A percentile compares a stretch with the other conserved stretches of the same genome.
Evolutionary conservation across 1,284 basidiomycete genomes (phyloP).

Genomic region (Leccinum subrobustum): DNA sequence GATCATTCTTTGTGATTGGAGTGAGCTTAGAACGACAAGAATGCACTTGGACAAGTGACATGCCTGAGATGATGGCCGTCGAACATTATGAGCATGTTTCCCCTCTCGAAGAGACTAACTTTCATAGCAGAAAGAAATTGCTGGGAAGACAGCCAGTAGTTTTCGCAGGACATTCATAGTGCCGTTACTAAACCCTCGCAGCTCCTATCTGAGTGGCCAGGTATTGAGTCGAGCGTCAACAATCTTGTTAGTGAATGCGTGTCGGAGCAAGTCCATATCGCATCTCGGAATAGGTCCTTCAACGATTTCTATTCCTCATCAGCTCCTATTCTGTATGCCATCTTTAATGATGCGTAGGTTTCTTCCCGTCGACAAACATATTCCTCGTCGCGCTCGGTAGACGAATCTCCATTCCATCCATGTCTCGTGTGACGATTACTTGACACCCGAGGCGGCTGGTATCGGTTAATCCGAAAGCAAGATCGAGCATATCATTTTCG

Average conservation of each 20-base stretch:
- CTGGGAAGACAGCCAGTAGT: no score
- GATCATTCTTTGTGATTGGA: neutral
- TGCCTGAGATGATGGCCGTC: neutral
- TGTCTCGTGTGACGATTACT: conserved; percentile 77
- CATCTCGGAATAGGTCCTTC: neutral
- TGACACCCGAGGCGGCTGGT: conserved; percentile 86
- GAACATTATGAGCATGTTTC: neutral
- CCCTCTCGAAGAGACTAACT: neutral
- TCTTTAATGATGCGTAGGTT: conserved; percentile 46
- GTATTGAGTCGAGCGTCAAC: neutral
- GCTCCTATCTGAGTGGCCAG: neutral
- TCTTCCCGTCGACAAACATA: conserved; percentile 89
- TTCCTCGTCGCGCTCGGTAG: conserved; percentile 94
- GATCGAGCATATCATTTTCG: conserved; percentile 98
- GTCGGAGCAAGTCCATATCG: neutral
- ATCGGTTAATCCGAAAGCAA: conserved; percentile 96
- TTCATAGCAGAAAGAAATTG: neutral
- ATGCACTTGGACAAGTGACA: neutral
- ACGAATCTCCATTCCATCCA: conserved; percentile 86
- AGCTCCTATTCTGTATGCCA: neutral
- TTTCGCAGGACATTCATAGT: neutral
- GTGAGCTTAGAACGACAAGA: neutral
- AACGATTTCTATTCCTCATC: neutral
- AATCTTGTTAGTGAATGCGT: neutral
- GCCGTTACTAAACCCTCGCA: neutral